phyloP scores from a whole-genome alignment of 371 early-diverging fungal genomes.

The Mortierella sp. region DNA sequence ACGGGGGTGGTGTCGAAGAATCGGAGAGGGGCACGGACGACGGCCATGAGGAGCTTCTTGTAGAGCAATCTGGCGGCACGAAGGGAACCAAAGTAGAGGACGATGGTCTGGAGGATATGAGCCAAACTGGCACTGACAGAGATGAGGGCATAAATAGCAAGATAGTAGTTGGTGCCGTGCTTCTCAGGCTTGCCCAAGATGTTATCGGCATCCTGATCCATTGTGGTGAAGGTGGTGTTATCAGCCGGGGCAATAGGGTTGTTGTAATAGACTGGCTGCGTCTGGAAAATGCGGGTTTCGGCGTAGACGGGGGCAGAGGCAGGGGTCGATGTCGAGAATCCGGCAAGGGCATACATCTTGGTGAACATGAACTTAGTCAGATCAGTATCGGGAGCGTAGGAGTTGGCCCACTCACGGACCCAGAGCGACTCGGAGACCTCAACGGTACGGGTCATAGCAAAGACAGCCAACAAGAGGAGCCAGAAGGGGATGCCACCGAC shows the following conservation, averaged over 20 bases:
- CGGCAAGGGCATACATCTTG: constrained; percentile 26
- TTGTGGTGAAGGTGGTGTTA: constrained; percentile 23
- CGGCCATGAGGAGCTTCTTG: constrained; percentile 66
- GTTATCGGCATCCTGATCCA: constrained; percentile 27
- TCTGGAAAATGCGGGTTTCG: constrained; percentile 39
- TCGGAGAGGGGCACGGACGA: constrained; percentile 78
- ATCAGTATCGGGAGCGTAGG: constrained; percentile 35
- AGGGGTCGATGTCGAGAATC: constrained; percentile 27
- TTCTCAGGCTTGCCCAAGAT: constrained; percentile 26
- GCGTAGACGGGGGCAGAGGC: constrained; percentile 33
- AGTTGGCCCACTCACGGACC: constrained; percentile 71
- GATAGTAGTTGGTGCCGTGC: constrained; percentile 55
- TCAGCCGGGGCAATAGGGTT: constrained; percentile 30
- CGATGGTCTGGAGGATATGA: constrained; percentile 64
- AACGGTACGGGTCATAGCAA: constrained; percentile 64
- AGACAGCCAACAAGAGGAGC: constrained; percentile 57
- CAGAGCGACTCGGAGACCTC: constrained; percentile 68
- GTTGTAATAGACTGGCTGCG: constrained; percentile 20
- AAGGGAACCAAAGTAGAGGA: constrained; percentile 71
- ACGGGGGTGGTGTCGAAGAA: constrained; percentile 96
- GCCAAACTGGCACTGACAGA: constrained; percentile 55
- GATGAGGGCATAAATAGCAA: constrained; percentile 59
- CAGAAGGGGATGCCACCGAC: constrained; percentile 68
- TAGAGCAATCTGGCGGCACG: constrained; percentile 76
- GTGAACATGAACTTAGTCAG: constrained; percentile 36